These are phyloP conservation scores for Chaetomidium leptoderma DNA, from an alignment of 495 filamentous ascomycete species.

Conservation along the genomic window DNA sequence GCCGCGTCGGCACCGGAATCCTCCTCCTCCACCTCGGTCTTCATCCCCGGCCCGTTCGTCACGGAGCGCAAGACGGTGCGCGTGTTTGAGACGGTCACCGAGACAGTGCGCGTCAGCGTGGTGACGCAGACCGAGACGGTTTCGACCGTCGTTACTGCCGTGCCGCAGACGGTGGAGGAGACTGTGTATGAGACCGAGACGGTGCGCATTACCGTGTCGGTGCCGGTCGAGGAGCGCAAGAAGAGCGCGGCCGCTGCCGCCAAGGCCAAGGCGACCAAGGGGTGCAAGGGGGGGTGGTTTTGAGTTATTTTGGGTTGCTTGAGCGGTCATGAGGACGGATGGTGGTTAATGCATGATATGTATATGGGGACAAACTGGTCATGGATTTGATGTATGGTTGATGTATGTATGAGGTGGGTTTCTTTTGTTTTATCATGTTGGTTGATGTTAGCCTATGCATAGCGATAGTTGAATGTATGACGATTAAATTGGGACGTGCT, in stretches of 20 bases:
- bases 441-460: not conserved
- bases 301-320: not conserved
- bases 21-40: constrained; percentile 5
- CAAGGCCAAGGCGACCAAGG: constrained; percentile 1
- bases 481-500: not conserved
- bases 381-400: not conserved
- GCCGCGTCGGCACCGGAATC: not conserved
- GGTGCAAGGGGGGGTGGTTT: constrained; percentile 4
- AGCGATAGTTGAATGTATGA: constrained; percentile 2
- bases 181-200: constrained; percentile 33
- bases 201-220: constrained; percentile 23
- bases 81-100: constrained; percentile 34
- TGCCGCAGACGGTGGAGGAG: constrained; percentile 27
- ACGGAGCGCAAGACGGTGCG: constrained; percentile 34
- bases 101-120: constrained; percentile 22
- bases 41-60: constrained; percentile 18
- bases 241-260: too few species aligned
- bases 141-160: constrained; percentile 21
- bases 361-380: not conserved
- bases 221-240: constrained; percentile 16
- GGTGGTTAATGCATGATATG: not conserved
- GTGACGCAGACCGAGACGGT: constrained; percentile 25
- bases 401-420: not conserved
- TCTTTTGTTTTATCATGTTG: not conserved
- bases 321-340: not conserved